Conservation (phyloP, 2,329 filamentous ascomycete genomes). For the Epichloe hybrida region DNA sequence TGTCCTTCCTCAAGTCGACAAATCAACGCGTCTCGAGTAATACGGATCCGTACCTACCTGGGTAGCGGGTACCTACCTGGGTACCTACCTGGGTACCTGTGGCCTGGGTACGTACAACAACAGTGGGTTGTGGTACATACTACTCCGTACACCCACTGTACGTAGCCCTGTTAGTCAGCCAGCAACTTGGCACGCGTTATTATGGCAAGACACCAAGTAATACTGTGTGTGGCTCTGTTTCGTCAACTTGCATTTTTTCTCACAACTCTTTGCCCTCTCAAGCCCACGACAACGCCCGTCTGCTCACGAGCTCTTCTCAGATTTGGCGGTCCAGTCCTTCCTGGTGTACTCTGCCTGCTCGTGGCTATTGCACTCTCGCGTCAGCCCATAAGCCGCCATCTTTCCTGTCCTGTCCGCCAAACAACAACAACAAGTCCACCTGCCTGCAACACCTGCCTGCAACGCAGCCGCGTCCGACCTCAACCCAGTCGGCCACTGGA, state of each 20-base stretch:
- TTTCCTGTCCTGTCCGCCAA: not conserved
- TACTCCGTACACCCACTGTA: no score
- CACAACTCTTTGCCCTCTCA: not conserved
- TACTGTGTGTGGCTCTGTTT: not conserved
- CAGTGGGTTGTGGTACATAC: no score
- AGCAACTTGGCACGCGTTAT: constrained; percentile 2
- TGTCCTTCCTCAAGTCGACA: no score
- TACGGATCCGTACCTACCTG: no score
- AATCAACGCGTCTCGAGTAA: no score
- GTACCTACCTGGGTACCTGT: no score
- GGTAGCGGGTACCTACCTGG: no score
- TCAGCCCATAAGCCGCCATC: not conserved
- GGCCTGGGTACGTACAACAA: not conserved
- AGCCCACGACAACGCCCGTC: no score
- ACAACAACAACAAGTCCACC: not conserved
- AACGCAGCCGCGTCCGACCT: not conserved
- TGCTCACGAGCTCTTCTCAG: not conserved
- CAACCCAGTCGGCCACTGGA: not conserved
- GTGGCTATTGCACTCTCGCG: not conserved
- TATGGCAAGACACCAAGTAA: no score
- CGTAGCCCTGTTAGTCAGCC: not conserved
- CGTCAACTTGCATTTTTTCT: not conserved
- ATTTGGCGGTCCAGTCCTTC: not conserved
- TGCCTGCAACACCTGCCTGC: constrained; percentile 1
- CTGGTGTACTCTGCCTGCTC: not conserved